Conservation (phyloP, 2,329 filamentous ascomycete species). For the Fusarium nodosum region DNA sequence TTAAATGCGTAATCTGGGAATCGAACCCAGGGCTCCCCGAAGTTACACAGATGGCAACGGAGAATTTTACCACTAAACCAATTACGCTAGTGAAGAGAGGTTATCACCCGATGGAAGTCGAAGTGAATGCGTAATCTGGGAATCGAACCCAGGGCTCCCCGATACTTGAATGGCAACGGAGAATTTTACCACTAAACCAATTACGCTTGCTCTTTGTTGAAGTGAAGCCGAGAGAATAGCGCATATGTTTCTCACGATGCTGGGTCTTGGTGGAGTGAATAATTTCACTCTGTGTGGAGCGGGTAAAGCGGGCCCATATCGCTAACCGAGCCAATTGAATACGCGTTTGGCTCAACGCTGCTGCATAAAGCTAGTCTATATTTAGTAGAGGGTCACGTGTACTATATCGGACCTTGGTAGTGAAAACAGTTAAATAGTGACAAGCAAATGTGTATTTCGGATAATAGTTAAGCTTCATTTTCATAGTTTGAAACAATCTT, state of each 20-base stretch:
- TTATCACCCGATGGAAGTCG: background rate
- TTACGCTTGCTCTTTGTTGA: constrained; percentile 29
- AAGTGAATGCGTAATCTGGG: constrained; percentile 24
- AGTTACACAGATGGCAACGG: constrained; percentile 37
- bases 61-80: constrained; percentile 47
- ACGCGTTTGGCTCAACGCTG: background rate
- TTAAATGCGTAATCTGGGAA: constrained; percentile 42
- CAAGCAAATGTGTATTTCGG: background rate
- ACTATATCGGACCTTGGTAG: background rate
- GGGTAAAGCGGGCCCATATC: background rate
- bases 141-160: constrained; percentile 39
- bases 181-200: constrained; percentile 42
- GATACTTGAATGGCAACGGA: constrained; percentile 26
- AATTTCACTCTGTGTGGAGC: background rate
- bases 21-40: constrained; percentile 46
- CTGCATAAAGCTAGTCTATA: background rate
- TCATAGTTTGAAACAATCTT: background rate
- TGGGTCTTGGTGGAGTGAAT: constrained; percentile 10
- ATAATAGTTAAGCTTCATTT: background rate
- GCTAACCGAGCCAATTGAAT: constrained; percentile 4
- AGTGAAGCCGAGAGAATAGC: background rate
- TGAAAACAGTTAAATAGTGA: background rate
- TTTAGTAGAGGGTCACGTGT: background rate
- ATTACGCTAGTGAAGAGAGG: constrained; percentile 15
- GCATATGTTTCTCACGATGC: background rate